A percentile compares a stretch with the other conserved stretches of the same genome.
phyloP scores from a whole-genome alignment of 768 basidiomycete species.

The Rhodotorula paludigena region DNA sequence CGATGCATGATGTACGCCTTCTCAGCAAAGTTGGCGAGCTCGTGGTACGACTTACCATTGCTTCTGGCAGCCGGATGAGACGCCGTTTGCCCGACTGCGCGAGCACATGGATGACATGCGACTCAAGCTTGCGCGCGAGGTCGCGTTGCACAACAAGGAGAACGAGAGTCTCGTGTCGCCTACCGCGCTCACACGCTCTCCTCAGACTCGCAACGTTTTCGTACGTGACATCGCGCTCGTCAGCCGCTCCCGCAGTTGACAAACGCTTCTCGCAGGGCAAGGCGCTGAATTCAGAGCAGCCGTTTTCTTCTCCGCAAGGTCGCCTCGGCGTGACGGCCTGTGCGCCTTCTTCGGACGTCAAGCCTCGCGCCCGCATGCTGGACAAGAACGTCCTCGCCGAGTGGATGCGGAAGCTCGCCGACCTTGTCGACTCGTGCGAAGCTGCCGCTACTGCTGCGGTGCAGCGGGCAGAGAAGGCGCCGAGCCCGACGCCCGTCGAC shows the following conservation, averaged over 20 bases:
- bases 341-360: background rate
- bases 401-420: conserved; percentile 23
- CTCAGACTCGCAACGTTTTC: conserved; percentile 32
- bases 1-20: conserved; percentile 10
- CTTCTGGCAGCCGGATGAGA: background rate
- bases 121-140: conserved; percentile 23
- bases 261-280: conserved; percentile 16
- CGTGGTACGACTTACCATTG: background rate
- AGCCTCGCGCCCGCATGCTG: background rate
- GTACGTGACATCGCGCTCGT: background rate
- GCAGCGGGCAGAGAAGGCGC: background rate
- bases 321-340: background rate
- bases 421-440: conserved; percentile 12
- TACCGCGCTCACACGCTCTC: conserved; percentile 19
- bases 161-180: conserved; percentile 23
- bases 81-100: conserved; percentile 11
- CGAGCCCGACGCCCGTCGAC: background rate
- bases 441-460: background rate
- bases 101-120: conserved; percentile 26
- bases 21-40: accelerated
- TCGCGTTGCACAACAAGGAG: conserved; percentile 18
- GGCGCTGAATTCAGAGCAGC: background rate
- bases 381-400: conserved; percentile 18
- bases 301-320: background rate
- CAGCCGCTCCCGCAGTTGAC: background rate